A percentile compares a stretch with the other conserved stretches of the same genome.
Conservation (phyloP, 1,139 yeast species). For the Geotrichum citri-aurantii region DNA sequence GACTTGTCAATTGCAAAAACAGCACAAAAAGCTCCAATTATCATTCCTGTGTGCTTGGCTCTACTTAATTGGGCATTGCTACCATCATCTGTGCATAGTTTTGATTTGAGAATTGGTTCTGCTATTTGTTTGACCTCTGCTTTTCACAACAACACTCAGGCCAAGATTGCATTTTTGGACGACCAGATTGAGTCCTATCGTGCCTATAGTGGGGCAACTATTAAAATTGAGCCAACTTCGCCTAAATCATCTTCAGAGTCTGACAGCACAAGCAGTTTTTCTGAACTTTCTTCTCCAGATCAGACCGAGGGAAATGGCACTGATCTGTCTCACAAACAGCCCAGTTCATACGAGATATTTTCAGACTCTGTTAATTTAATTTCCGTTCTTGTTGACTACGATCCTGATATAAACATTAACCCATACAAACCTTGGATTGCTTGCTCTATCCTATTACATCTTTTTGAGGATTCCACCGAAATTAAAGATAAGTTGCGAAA, state of each 20-base stretch:
- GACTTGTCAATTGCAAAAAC: conserved; percentile 67
- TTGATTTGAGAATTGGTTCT: conserved; percentile 74
- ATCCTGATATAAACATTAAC: conserved; percentile 66
- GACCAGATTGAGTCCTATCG: conserved; percentile 55
- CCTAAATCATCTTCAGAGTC: conserved; percentile 13
- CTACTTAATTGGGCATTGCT: conserved; percentile 75
- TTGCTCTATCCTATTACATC: conserved; percentile 54
- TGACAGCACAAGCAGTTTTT: conserved; percentile 11
- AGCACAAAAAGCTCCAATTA: conserved; percentile 26
- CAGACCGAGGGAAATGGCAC: background rate
- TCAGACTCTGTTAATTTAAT: conserved; percentile 48
- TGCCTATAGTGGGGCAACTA: conserved; percentile 15
- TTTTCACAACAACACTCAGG: conserved; percentile 57
- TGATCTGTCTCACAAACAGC: conserved; percentile 4
- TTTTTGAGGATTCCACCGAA: conserved; percentile 52
- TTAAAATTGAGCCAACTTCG: conserved; percentile 7
- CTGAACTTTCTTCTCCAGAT: conserved; percentile 7
- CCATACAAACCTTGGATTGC: conserved; percentile 92
- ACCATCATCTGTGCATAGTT: conserved; percentile 75
- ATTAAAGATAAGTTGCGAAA: conserved; percentile 48
- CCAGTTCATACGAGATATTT: conserved; percentile 16
- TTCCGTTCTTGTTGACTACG: conserved; percentile 67
- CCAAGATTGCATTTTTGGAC: conserved; percentile 52
- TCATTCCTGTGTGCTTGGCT: conserved; percentile 67
- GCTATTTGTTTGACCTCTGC: conserved; percentile 61